Evolutionary conservation across 805 yeast genomes (phyloP).

Genomic region (Saturnispora mendoncae): DNA sequence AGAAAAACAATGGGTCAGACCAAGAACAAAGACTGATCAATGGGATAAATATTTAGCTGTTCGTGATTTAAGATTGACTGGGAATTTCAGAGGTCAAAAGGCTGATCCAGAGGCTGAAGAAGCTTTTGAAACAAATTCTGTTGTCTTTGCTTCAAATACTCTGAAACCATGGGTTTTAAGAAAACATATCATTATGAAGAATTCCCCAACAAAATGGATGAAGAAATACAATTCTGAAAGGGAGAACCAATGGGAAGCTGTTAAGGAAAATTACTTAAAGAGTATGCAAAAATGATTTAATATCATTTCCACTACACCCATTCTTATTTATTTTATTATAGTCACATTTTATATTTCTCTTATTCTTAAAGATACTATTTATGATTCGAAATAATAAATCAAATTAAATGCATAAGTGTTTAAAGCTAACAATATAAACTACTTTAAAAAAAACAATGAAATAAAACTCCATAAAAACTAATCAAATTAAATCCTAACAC

Average conservation of each 20-base stretch:
- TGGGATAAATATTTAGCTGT: constrained; percentile 53
- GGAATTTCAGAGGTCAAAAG: constrained; percentile 59
- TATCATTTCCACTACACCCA: constrained; percentile 1
- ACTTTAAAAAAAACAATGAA: background rate
- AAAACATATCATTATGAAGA: constrained; percentile 33
- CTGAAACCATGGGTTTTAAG: constrained; percentile 32
- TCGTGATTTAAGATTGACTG: constrained; percentile 72
- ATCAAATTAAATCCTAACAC: constrained; percentile 25
- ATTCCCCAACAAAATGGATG: constrained; percentile 31
- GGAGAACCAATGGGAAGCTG: constrained; percentile 27
- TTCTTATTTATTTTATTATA: constrained; percentile 12
- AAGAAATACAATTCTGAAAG: constrained; percentile 28
- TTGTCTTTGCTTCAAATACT: constrained; percentile 28
- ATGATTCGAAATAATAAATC: background rate
- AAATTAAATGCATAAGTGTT: background rate
- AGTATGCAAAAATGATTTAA: constrained; percentile 27
- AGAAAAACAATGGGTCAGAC: constrained; percentile 44
- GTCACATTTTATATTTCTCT: constrained; percentile 10
- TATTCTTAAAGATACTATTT: constrained; percentile 5
- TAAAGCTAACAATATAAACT: background rate
- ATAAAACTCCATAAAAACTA: background rate
- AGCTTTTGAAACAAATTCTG: constrained; percentile 62
- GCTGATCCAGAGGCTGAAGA: constrained; percentile 61
- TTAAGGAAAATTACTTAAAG: constrained; percentile 29
- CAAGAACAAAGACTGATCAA: constrained; percentile 43